phyloP scores from a whole-genome alignment of 352 stramenopile genomes.

The Plasmopara muralis region DNA sequence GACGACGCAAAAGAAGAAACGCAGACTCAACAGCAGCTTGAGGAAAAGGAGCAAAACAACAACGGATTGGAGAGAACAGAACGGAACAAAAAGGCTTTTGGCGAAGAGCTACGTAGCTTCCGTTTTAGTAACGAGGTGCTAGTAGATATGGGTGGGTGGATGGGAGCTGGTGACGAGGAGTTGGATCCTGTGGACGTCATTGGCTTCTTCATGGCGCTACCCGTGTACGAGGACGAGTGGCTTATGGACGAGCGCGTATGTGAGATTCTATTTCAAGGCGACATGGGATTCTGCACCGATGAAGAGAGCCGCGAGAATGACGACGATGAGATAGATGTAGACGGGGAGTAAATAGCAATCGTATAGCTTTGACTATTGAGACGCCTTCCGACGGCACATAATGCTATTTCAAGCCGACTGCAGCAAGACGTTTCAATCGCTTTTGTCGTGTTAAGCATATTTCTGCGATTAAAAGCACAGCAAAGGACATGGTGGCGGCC shows the following conservation, averaged over 20 bases:
- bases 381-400: neutral
- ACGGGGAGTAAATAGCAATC: conserved; percentile 9
- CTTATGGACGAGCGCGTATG: conserved; percentile 70
- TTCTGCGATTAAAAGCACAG: neutral
- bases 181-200: conserved; percentile 54
- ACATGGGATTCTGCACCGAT: conserved; percentile 27
- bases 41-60: conserved; percentile 6
- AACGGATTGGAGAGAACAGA: neutral
- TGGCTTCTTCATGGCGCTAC: conserved; percentile 62
- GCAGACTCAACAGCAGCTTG: conserved; percentile 4
- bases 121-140: conserved; percentile 53
- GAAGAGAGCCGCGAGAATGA: conserved; percentile 21
- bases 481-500: conserved; percentile 8
- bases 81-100: conserved; percentile 26
- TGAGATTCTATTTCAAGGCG: conserved; percentile 57
- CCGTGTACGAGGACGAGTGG: conserved; percentile 73
- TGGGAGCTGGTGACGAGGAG: conserved; percentile 40
- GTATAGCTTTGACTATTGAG: neutral
- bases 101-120: conserved; percentile 49
- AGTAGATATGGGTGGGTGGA: conserved; percentile 40
- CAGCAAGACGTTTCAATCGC: neutral
- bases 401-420: conserved; percentile 17
- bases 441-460: neutral
- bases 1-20: conserved; percentile 11
- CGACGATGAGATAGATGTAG: conserved; percentile 20